Conservation (phyloP, 2,329 filamentous ascomycete species). For the Elsinoe perseae region DNA sequence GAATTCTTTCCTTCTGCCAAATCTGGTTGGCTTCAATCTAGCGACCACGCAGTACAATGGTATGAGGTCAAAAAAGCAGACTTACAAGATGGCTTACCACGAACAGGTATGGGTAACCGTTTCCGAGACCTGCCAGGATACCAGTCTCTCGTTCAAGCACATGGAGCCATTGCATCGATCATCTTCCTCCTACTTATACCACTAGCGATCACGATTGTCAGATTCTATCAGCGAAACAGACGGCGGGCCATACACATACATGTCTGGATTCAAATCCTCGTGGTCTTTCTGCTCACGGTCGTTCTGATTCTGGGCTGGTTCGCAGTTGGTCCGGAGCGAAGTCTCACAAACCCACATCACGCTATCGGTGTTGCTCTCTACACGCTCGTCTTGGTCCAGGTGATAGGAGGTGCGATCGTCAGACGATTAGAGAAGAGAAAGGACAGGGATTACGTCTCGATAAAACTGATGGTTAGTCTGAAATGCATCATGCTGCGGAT, state of each 20-base stretch:
- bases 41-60: constrained; percentile 81
- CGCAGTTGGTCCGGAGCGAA: constrained; percentile 65
- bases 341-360: constrained; percentile 74
- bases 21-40: constrained; percentile 67
- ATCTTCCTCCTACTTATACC: constrained; percentile 70
- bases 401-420: constrained; percentile 39
- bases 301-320: constrained; percentile 70
- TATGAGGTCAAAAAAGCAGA: constrained; percentile 33
- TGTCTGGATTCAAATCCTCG: constrained; percentile 65
- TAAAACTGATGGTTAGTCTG: constrained; percentile 51
- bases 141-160: constrained; percentile 60
- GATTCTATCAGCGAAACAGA: constrained; percentile 59
- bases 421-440: constrained; percentile 32
- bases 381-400: constrained; percentile 62
- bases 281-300: constrained; percentile 59
- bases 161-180: constrained; percentile 64
- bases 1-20: constrained; percentile 71
- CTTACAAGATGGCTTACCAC: constrained; percentile 16
- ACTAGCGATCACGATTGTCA: constrained; percentile 61
- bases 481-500: background rate
- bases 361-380: constrained; percentile 76
- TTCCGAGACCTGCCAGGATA: constrained; percentile 64
- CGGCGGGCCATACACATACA: constrained; percentile 60
- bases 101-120: constrained; percentile 71
- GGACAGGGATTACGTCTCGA: constrained; percentile 46